Base-by-base conservation (phyloP, 768 basidiomycete genomes). In the Lactarius trivialis region DNA sequence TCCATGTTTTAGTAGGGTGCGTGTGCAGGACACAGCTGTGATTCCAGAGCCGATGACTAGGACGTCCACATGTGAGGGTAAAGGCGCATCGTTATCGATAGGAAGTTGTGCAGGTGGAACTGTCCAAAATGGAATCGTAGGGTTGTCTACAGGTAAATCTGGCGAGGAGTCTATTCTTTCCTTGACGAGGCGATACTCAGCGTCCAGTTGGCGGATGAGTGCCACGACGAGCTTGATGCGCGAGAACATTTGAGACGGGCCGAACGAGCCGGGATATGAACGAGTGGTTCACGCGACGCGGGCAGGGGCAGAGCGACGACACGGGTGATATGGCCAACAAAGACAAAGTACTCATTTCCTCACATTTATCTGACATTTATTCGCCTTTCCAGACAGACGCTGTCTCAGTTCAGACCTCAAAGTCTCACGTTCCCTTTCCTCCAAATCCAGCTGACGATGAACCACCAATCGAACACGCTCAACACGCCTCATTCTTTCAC, bases 1-100 rank as follows among this genome's bases (percentile, higher is more conserved):
- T 1, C 9, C 63, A 19, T 71, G 70, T 43, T 77, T 74, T 17
- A 90, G 74, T 26, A 86, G 63, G 9, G 79, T 78, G 64, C 82
- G 79, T 5, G 81, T 83, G 50, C 88, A 71, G 1, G 84, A 77
- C 0, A 85, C 77, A 4, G 88, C 88, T 0, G 89, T 85, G 61
- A 91, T 87, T 0, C 89, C 89, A n/a, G 85, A 86, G 3, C 89
- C 89, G 58, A 91, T 80, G 55, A 91, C 76, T 28, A 89, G 82
- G 2, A 91, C 73, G 65, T 91, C 90, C 6, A 81, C 85, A 55
- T 84, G 73, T 0, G 68, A 64, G 7, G 82, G 84, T 7, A 77
- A 67, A n/a, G 50, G 63, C 1, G 69, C 68, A 37, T 64, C 64
- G 7, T 67, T 37, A 28, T 70, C 58, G 2, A 69, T 64, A 3